Conservation (phyloP, 2,329 filamentous ascomycete genomes). For the Lachnellula hyalina region DNA sequence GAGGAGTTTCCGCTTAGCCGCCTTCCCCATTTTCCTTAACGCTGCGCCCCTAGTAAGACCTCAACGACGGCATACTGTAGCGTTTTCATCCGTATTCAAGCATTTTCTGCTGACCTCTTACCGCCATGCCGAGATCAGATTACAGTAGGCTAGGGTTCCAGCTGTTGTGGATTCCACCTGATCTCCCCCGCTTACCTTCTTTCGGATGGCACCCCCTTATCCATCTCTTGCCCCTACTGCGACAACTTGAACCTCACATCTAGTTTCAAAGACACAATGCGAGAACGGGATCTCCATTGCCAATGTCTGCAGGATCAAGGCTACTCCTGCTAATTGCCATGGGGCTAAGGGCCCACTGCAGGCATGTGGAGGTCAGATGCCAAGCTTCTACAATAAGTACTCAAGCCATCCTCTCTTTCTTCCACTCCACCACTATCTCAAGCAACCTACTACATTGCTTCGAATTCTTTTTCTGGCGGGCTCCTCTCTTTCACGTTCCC, state of each 20-base stretch:
- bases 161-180: slow-evolving; percentile 8
- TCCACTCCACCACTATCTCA: slow-evolving; percentile 19
- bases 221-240: slow-evolving; percentile 11
- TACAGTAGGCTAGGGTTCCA: not conserved
- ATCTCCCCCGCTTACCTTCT: slow-evolving; percentile 17
- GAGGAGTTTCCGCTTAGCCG: slow-evolving; percentile 22
- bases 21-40: not conserved
- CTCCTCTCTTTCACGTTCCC: slow-evolving; percentile 27
- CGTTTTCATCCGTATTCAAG: slow-evolving; percentile 7
- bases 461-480: slow-evolving; percentile 18
- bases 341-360: slow-evolving; percentile 1
- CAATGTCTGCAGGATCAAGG: slow-evolving; percentile 19
- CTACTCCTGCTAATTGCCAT: slow-evolving; percentile 18
- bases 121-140: slow-evolving; percentile 14
- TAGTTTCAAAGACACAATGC: slow-evolving; percentile 29
- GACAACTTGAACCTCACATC: slow-evolving; percentile 26
- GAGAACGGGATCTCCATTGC: slow-evolving; percentile 28
- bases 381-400: slow-evolving; percentile 31
- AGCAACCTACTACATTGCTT: slow-evolving; percentile 20
- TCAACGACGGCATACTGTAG: not conserved
- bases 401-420: slow-evolving; percentile 13
- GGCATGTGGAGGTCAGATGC: slow-evolving; percentile 15
- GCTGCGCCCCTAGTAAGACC: not conserved
- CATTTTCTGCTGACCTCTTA: slow-evolving; percentile 4
- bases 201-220: slow-evolving; percentile 21